Conservation (phyloP, 2,329 filamentous ascomycete species). For the Myriosclerotinia scirpicola region DNA sequence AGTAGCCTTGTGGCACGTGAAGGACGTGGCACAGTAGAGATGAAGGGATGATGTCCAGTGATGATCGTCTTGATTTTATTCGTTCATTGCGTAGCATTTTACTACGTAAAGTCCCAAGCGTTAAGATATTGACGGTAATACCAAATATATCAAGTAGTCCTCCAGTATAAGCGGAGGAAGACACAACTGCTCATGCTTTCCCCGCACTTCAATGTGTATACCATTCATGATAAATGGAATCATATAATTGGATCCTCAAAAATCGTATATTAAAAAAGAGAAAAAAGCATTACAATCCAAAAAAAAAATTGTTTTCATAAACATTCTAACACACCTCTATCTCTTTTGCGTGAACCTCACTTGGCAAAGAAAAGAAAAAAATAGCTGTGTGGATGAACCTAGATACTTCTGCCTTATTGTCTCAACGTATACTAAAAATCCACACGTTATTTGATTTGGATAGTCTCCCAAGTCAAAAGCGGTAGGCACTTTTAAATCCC, state of each 20-base stretch:
- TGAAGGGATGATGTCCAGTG: neutral
- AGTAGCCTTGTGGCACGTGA: neutral
- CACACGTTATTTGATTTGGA: no score
- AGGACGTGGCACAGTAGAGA: constrained; percentile 13
- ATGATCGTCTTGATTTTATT: neutral
- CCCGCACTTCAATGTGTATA: neutral
- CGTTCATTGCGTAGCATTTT: neutral
- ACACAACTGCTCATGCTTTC: neutral
- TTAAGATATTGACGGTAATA: neutral
- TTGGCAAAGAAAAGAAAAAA: neutral
- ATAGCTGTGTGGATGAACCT: neutral
- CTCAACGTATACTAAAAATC: neutral
- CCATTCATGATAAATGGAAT: neutral
- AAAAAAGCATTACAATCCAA: neutral
- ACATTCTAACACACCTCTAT: neutral
- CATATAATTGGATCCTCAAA: neutral
- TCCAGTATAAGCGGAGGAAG: neutral
- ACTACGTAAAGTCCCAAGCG: neutral
- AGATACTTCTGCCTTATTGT: neutral
- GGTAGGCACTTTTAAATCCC: neutral
- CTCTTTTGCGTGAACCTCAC: neutral
- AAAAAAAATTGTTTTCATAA: neutral
- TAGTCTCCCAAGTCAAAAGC: neutral
- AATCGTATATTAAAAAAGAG: neutral
- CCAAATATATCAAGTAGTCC: neutral